Conservation (phyloP, 352 stramenopile genomes). For the Pythium scleroteichum region DNA sequence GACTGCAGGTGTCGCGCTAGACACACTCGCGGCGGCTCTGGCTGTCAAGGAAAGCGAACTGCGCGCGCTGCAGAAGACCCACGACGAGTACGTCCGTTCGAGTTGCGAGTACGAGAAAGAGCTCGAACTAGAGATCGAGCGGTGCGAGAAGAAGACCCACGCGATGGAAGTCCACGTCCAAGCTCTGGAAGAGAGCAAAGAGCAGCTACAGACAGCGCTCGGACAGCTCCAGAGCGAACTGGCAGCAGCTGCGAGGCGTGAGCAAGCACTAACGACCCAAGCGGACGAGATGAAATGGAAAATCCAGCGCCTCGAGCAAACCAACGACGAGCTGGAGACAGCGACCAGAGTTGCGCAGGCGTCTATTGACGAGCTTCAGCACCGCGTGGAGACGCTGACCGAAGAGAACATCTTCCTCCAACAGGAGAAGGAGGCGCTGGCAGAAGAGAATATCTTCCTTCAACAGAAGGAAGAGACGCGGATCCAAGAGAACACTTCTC, state of each 20-base stretch:
- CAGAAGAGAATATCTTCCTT: constrained; percentile 73
- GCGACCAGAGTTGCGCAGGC: constrained; percentile 57
- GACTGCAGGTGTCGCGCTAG: background rate
- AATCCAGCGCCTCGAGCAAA: constrained; percentile 68
- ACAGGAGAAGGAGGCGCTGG: constrained; percentile 63
- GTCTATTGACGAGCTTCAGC: constrained; percentile 60
- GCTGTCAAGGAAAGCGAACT: constrained; percentile 41
- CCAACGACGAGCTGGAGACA: constrained; percentile 72
- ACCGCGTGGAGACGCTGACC: constrained; percentile 50
- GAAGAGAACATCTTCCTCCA: constrained; percentile 73
- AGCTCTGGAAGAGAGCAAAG: constrained; percentile 36
- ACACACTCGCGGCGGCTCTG: constrained; percentile 26
- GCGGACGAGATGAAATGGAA: constrained; percentile 60
- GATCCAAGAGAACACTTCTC: constrained; percentile 64
- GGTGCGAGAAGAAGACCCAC: constrained; percentile 46
- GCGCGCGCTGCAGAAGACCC: constrained; percentile 49
- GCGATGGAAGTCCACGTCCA: constrained; percentile 32
- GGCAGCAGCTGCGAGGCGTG: constrained; percentile 24
- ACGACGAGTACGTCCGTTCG: constrained; percentile 76
- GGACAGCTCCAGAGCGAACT: constrained; percentile 32
- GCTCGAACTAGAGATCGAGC: constrained; percentile 61
- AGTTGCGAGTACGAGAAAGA: constrained; percentile 78
- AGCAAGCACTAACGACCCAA: constrained; percentile 40
- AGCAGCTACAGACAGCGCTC: constrained; percentile 22
- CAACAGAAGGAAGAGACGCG: constrained; percentile 55